These are phyloP conservation scores for Ambrosia trifida DNA, from an alignment of 129 eudicot genomes.

Conservation along the genomic window DNA sequence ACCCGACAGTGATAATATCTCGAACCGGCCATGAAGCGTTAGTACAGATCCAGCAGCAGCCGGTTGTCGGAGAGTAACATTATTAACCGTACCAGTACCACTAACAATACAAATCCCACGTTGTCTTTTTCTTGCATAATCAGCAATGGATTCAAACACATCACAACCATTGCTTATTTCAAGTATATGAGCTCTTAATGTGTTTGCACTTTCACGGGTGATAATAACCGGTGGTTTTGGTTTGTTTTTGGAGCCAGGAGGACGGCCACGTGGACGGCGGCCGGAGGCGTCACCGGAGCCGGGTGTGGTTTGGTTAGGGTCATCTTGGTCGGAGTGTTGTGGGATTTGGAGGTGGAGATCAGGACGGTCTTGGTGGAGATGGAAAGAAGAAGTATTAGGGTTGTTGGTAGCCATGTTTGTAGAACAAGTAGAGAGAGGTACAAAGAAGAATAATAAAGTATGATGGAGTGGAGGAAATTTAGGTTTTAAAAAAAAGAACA, in stretches of 20 bases:
- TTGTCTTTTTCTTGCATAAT: conserved; percentile 65
- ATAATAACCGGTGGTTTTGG: conserved; percentile 83
- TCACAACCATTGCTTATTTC: conserved; percentile 70
- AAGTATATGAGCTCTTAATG: conserved; percentile 76
- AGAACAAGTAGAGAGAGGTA: conserved; percentile 14
- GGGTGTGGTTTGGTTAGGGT: conserved; percentile 35
- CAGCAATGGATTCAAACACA: conserved; percentile 68
- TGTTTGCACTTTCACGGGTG: conserved; percentile 79
- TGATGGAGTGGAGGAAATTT: conserved; percentile 30
- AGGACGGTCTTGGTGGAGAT: conserved; percentile 50
- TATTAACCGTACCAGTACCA: conserved; percentile 71
- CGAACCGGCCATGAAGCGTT: conserved; percentile 76
- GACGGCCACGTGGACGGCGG: conserved; percentile 80
- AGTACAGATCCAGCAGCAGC: conserved; percentile 65
- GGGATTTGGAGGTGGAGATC: conserved; percentile 70
- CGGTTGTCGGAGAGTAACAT: conserved; percentile 71
- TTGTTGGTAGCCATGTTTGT: conserved; percentile 57
- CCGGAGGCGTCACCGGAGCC: conserved; percentile 40
- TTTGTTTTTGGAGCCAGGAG: conserved; percentile 79
- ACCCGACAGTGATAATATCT: conserved; percentile 73
- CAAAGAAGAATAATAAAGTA: conserved; percentile 23
- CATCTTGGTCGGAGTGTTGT: conserved; percentile 49
- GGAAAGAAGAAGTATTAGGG: conserved; percentile 46
- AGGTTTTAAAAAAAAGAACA: conserved; percentile 23
- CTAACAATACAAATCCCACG: conserved; percentile 69